Conservation (phyloP, 768 basidiomycete species). For the Termitomyces eurrhizus region DNA sequence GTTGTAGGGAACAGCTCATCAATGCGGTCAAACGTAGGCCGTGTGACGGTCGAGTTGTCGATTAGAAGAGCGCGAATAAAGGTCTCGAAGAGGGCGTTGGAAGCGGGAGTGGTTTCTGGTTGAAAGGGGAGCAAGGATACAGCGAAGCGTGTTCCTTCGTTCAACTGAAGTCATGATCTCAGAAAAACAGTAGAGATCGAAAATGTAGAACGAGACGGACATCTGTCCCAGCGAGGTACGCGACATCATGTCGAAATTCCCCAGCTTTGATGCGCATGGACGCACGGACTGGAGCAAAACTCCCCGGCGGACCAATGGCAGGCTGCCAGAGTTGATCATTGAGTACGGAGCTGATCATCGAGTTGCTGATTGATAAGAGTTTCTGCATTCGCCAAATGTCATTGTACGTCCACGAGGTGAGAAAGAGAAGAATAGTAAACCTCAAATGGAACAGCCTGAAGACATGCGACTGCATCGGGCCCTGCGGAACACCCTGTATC, state of each 20-base stretch:
- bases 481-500: slow-evolving; percentile 44
- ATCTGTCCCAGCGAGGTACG: slow-evolving; percentile 54
- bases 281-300: slow-evolving; percentile 42
- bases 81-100: slow-evolving; percentile 40
- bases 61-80: slow-evolving; percentile 49
- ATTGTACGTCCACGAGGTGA: background rate
- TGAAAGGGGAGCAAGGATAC: slow-evolving; percentile 32
- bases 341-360: slow-evolving; percentile 39
- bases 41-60: slow-evolving; percentile 46
- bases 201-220: slow-evolving; percentile 24
- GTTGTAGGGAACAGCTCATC: slow-evolving; percentile 34
- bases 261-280: slow-evolving; percentile 42
- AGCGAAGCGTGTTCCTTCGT: slow-evolving; percentile 50
- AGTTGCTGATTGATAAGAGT: slow-evolving; percentile 44
- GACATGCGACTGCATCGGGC: slow-evolving; percentile 35
- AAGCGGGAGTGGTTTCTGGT: slow-evolving; percentile 30
- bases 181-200: background rate
- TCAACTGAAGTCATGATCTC: slow-evolving; percentile 31
- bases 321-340: slow-evolving; percentile 59
- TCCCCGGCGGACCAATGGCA: slow-evolving; percentile 46
- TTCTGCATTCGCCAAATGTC: slow-evolving; percentile 30
- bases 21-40: slow-evolving; percentile 35
- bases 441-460: slow-evolving; percentile 42
- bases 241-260: slow-evolving; percentile 45
- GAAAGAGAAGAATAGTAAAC: slow-evolving; percentile 18